Base-by-base conservation (phyloP, 148 eudicot species). In the Nyssa sinensis region DNA sequence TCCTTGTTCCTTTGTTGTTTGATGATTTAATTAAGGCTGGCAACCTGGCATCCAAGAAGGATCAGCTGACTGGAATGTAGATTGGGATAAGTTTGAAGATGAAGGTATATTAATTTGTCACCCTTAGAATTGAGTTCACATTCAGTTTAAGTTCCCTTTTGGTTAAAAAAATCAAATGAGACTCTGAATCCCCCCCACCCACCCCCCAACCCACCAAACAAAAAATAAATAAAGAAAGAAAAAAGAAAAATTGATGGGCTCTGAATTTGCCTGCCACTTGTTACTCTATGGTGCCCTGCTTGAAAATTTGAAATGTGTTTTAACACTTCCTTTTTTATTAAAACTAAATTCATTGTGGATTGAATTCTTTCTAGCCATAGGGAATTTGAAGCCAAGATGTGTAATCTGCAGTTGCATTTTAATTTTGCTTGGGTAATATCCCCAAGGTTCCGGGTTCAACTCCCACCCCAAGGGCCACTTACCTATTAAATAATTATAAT, bases 21-120 rank as follows among this genome's bases (percentile, higher is more conserved):
- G 25, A n/a, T 7, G 28, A 51, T 71, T 25, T 69, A 71, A 58
- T 84, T 67, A 72, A 96, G 99, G 98, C 67, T 96, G 99, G 99
- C 99, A 96, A 85, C 85, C 89, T 80, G 99, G 98, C 58, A 84
- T 96, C 66, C 94, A 88, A 84, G 93, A 83, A 74, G 84, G 86
- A 75, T 89, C 97, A 75, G 92, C 99, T 79, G 99, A 96, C 75
- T 96, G 98, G 99, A 91, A 88, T 82, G 98, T 91, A 81, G 85
- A 81, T 70, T 96, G 99, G 99, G 99, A 96, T 86, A 84, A 85
- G 80, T 88, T 96, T 80, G 98, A 89, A 82, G 99, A 96, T 75
- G 99, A 96, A 87, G 97, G 97, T 89, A 85, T 67, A 75, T 51
- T 66, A 32, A 11, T 37, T 29, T 23, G 44, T 17, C 47, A 28